Evolutionary conservation across 139 green algal species (phyloP), one percentile per base, ranked within the genome.

Genomic region (Trebouxia sp.): DNA sequence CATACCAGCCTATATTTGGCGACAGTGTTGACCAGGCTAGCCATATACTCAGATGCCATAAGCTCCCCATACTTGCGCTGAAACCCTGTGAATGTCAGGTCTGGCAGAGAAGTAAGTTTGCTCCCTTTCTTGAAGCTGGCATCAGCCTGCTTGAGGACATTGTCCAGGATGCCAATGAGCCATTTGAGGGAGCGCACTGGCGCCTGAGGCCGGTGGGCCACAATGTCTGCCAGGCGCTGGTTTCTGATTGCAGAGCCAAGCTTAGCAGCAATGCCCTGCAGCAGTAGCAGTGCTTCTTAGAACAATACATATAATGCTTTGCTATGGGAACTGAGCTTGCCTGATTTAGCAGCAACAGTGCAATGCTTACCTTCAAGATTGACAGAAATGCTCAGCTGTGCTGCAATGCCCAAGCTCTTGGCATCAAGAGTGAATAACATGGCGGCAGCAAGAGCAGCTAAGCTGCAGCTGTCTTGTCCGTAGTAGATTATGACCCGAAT

Each of bases 1-100:
- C 47, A 53, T 24, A 72, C 62, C 62, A 72, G 62, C 12, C 32
- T 35, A 24, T 72, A 72, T 35, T 72, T 72, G 35, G 62, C 62
- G 20, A 72, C 62, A 41, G n/a, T 72, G 62, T 72, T 72, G 32
- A 72, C 62, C 37, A 72, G 1, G 32, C 62, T 72, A 14, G 62
- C 62, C 62, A 72, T 72, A 35, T 72, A 72, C 11, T 72, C 62
- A 45, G 62, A 72, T 45, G 62, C 62, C 62, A 72, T 72, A 4
- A 72, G 62, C 8, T 72, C 62, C n/a, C 62, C 62, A 72, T 72
- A 72, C 62, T 72, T 72, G 62, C 62, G 62, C 32, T 45, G 62
- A 35, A 72, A 72, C 14, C 62, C 62, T 15, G 32, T 15, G 28
- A 72, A 72, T 0, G 32, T 17, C 62, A 72, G 62, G 32, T 72